Evolutionary conservation across 1,284 basidiomycete genomes (phyloP).

Genomic region (Malassezia arunalokei): DNA sequence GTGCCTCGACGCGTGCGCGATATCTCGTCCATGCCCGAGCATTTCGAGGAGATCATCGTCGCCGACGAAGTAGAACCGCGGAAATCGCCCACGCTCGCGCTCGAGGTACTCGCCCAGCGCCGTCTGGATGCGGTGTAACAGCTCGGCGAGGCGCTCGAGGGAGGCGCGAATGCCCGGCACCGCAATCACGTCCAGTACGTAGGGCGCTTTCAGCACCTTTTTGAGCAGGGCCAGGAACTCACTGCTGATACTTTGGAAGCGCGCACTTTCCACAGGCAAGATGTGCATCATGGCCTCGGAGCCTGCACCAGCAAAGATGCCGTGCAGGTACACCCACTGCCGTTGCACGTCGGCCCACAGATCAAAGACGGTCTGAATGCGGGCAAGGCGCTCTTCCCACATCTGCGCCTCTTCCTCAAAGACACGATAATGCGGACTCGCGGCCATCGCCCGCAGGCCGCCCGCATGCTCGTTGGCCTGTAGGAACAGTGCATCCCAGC

Average conservation of each 20-base stretch:
- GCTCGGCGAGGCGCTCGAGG: conserved; percentile 85
- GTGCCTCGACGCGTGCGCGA: conserved; percentile 92
- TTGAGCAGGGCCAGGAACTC: conserved; percentile 99
- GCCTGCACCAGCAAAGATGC: conserved; percentile 99
- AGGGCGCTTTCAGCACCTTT: conserved; percentile 97
- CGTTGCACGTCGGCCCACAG: conserved; percentile 99
- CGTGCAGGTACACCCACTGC: conserved; percentile 98
- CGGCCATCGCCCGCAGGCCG: conserved; percentile 77
- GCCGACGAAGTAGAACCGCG: conserved; percentile 98
- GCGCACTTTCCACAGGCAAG: conserved; percentile 85
- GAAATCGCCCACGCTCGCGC: conserved; percentile 78
- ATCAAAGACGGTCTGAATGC: conserved; percentile 68
- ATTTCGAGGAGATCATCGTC: conserved; percentile 98
- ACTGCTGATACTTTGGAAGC: conserved; percentile 96
- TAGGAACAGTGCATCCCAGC: conserved; percentile 72
- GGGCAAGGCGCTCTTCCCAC: conserved; percentile 47
- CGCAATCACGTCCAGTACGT: conserved; percentile 90
- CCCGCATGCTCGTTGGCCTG: conserved; percentile 60
- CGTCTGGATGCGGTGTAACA: conserved; percentile 96
- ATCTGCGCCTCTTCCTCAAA: conserved; percentile 48
- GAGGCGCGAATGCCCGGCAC: conserved; percentile 93
- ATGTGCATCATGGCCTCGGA: conserved; percentile 55
- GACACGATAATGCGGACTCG: conserved; percentile 43
- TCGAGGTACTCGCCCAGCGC: conserved; percentile 98
- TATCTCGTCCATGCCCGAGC: conserved; percentile 98